These are phyloP conservation scores for Gracilaria domingensis DNA, from an alignment of 23 red algal species.

Conservation along the genomic window DNA sequence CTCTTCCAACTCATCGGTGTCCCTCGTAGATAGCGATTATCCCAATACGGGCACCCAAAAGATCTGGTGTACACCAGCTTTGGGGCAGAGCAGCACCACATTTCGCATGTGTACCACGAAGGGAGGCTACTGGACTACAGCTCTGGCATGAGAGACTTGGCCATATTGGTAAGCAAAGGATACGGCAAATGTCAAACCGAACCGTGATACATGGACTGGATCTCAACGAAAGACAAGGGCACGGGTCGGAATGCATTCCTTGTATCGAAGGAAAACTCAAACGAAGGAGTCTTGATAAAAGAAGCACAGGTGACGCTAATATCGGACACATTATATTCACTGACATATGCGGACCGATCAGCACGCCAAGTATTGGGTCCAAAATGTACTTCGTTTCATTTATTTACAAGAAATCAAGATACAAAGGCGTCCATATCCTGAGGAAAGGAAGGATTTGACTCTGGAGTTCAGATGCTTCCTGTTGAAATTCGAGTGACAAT, in stretches of 20 bases:
- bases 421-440: background rate
- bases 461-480: background rate
- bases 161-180: slow-evolving; percentile 21
- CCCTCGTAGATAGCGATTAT: background rate
- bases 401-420: background rate
- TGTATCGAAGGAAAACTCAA: background rate
- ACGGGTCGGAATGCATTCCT: background rate
- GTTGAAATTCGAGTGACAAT: background rate
- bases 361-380: background rate
- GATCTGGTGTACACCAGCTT: too few species aligned
- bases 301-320: too few species aligned
- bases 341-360: slow-evolving; percentile 27
- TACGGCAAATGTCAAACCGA: background rate
- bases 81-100: too few species aligned
- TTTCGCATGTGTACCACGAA: background rate
- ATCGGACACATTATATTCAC: slow-evolving; percentile 8
- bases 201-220: background rate
- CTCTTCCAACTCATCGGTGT: background rate
- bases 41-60: background rate
- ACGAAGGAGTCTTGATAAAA: background rate
- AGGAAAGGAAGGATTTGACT: background rate
- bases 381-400: slow-evolving; percentile 31
- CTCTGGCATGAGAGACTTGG: slow-evolving; percentile 1
- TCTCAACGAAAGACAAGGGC: background rate
- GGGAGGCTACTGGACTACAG: background rate